phyloP scores from a whole-genome alignment of 352 stramenopile species.

The Nothophytophthora sp. region DNA sequence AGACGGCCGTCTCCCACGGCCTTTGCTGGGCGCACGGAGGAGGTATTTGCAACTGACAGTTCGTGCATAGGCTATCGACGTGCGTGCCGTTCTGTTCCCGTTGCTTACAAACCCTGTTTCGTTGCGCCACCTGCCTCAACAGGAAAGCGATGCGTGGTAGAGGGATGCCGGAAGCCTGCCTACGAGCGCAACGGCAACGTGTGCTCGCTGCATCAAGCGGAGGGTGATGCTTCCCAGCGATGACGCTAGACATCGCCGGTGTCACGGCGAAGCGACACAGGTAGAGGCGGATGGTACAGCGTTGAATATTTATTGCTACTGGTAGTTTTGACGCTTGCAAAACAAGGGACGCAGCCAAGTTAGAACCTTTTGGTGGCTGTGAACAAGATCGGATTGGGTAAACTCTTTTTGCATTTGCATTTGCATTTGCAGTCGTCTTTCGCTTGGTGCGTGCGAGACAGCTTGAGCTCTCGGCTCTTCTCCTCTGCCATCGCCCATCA shows the following conservation, averaged over 20 bases:
- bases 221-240: slow-evolving; percentile 17
- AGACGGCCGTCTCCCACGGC: slow-evolving; percentile 78
- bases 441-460: no score
- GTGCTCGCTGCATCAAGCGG: slow-evolving; percentile 45
- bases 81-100: slow-evolving; percentile 6
- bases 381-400: no score
- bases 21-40: slow-evolving; percentile 82
- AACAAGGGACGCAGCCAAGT: slow-evolving; percentile 34
- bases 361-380: no score
- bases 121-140: slow-evolving; percentile 10
- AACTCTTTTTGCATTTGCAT: no score
- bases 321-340: slow-evolving; percentile 45
- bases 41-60: no score
- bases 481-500: no score
- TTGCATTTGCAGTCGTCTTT: no score
- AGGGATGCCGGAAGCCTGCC: slow-evolving; percentile 68
- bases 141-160: slow-evolving; percentile 76
- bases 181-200: slow-evolving; percentile 82
- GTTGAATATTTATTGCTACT: slow-evolving; percentile 45
- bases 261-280: slow-evolving; percentile 15
- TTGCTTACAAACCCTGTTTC: slow-evolving; percentile 13
- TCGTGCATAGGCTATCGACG: slow-evolving; percentile 13
- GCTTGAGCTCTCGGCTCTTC: no score
- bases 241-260: slow-evolving; percentile 23
- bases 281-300: slow-evolving; percentile 18